Percentiles rank a stretch among this genome's conserved stretches.
Conservation (phyloP, 768 basidiomycete genomes). For the Pulveroboletus sp. region DNA sequence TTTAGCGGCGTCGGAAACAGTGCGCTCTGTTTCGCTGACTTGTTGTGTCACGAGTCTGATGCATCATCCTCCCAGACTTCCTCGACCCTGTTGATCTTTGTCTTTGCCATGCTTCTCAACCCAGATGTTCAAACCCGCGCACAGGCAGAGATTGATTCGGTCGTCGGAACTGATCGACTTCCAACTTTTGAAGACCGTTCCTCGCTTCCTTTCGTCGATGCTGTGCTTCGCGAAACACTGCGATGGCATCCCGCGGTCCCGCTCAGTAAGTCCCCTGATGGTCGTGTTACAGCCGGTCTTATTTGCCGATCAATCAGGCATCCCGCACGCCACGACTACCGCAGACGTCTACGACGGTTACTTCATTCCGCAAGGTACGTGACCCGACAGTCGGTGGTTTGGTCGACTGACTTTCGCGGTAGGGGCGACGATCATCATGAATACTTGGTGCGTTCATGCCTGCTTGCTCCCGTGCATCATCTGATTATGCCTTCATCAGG, state of each 20-base stretch:
- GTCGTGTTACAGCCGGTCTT: background rate
- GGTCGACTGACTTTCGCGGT: background rate
- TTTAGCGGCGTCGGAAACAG: slow-evolving; percentile 30
- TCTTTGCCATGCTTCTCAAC: slow-evolving; percentile 35
- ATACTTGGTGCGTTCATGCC: slow-evolving; percentile 18
- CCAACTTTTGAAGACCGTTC: slow-evolving; percentile 30
- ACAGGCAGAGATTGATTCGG: slow-evolving; percentile 35
- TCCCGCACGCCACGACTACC: slow-evolving; percentile 34
- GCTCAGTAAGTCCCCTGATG: slow-evolving; percentile 22
- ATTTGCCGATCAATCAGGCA: slow-evolving; percentile 14
- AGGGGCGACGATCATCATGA: slow-evolving; percentile 31
- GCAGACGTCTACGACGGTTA: slow-evolving; percentile 46
- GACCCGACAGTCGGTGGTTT: background rate
- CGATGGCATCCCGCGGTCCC: slow-evolving; percentile 37
- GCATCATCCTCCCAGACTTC: slow-evolving; percentile 23
- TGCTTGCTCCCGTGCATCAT: background rate
- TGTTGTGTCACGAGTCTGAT: background rate
- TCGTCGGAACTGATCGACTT: slow-evolving; percentile 30
- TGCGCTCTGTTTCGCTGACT: slow-evolving; percentile 8
- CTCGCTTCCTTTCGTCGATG: slow-evolving; percentile 27
- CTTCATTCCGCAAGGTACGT: slow-evolving; percentile 51
- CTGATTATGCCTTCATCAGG: slow-evolving; percentile 13
- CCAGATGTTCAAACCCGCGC: slow-evolving; percentile 37
- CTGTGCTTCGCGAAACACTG: slow-evolving; percentile 30
- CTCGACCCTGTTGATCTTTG: slow-evolving; percentile 30